Percentiles rank a stretch among this genome's conserved stretches.
These are phyloP conservation scores for Phialocephala subalpina DNA, from an alignment of 2,329 filamentous ascomycete genomes.

Conservation along the genomic window DNA sequence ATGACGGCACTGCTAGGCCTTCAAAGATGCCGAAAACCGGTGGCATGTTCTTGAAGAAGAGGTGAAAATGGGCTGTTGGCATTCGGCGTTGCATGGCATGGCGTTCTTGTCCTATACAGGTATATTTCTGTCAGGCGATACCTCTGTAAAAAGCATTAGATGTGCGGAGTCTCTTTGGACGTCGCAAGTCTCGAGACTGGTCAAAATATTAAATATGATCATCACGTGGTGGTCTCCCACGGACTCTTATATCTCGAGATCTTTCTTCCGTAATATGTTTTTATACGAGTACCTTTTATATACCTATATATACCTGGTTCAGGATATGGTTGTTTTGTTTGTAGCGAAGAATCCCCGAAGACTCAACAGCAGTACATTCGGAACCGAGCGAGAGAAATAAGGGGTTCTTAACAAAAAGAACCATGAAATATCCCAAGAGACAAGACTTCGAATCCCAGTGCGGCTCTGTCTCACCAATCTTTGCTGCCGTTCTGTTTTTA, in stretches of 20 bases:
- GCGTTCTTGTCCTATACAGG: conserved; percentile 31
- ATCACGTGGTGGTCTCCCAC: neutral
- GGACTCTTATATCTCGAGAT: neutral
- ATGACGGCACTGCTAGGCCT: conserved; percentile 45
- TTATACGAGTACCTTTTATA: neutral
- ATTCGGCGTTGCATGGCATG: conserved; percentile 42
- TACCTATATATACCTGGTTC: neutral
- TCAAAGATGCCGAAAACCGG: conserved; percentile 39
- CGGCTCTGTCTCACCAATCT: conserved; percentile 12
- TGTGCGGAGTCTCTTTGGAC: neutral
- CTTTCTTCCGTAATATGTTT: neutral
- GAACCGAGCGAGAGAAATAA: neutral
- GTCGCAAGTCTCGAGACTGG: conserved; percentile 1
- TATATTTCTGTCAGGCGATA: conserved; percentile 8
- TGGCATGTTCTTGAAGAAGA: conserved; percentile 37
- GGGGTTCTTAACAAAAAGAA: conserved; percentile 2
- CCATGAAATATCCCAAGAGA: neutral
- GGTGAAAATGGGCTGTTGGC: conserved; percentile 30
- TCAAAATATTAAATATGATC: conserved; percentile 1
- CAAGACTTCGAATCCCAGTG: neutral
- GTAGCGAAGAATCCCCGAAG: no score
- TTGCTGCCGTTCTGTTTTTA: conserved; percentile 19
- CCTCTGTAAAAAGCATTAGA: conserved; percentile 11
- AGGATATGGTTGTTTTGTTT: no score
- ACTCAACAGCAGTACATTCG: no score